Conservation (phyloP, 164 flowering plant genomes). For the Liquidambar formosana region DNA sequence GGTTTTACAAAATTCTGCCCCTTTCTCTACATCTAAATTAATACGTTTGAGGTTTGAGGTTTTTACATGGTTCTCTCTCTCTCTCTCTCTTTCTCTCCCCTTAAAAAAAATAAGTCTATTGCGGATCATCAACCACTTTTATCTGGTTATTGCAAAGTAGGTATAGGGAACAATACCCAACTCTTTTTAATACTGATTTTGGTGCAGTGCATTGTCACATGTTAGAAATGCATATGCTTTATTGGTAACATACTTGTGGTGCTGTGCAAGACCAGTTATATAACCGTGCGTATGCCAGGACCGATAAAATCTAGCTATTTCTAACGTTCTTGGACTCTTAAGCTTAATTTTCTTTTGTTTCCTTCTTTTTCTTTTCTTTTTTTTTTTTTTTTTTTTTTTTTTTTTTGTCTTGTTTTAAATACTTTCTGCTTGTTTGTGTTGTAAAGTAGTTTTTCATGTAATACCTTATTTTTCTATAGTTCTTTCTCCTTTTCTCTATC, state of each 20-base stretch:
- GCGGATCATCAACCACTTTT: background rate
- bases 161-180: background rate
- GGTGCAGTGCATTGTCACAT: too few relatives aligned
- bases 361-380: background rate
- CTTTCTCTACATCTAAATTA: too few relatives aligned
- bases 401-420: background rate
- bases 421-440: background rate
- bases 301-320: too few relatives aligned
- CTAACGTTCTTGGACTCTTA: background rate
- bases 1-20: too few relatives aligned
- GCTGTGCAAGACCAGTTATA: background rate
- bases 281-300: too few relatives aligned
- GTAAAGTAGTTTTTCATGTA: background rate
- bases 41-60: too few relatives aligned
- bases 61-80: too few relatives aligned
- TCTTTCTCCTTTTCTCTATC: constrained; percentile 34
- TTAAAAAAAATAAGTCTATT: background rate
- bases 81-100: too few relatives aligned
- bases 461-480: constrained; percentile 15
- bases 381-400: too few relatives aligned
- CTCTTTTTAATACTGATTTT: too few relatives aligned
- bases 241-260: background rate
- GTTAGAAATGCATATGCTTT: background rate
- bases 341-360: background rate
- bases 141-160: background rate